These are phyloP conservation scores for Beauveria varroae DNA, from an alignment of 2,329 filamentous ascomycete species.

Conservation along the genomic window DNA sequence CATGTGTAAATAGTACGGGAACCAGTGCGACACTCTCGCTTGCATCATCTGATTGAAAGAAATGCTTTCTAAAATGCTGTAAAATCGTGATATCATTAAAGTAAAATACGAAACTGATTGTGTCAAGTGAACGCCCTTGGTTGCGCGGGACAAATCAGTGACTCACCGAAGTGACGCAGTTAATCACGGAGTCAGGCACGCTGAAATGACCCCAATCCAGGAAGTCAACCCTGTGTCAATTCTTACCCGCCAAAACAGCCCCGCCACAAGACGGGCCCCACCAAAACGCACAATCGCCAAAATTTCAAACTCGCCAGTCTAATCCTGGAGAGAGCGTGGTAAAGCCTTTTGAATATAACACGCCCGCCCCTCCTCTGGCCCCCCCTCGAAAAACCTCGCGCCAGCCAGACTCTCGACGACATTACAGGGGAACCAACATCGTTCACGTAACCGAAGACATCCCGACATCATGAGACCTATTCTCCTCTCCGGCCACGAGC, in stretches of 20 bases:
- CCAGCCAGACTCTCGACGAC: slow-evolving; percentile 3
- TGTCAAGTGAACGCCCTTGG: no score
- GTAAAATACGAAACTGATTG: no score
- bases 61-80: fast-evolving
- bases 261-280: slow-evolving; percentile 25
- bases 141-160: background rate
- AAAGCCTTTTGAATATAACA: background rate
- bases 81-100: no score
- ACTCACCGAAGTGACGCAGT: background rate
- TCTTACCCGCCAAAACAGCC: background rate
- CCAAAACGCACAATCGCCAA: slow-evolving; percentile 40
- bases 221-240: background rate
- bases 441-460: background rate
- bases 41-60: no score
- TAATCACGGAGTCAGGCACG: background rate
- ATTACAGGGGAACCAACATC: background rate
- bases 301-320: slow-evolving; percentile 29
- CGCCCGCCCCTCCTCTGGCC: slow-evolving; percentile 8
- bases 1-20: no score
- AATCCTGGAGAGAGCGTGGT: slow-evolving; percentile 8
- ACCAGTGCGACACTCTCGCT: no score
- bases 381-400: slow-evolving; percentile 1
- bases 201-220: background rate
- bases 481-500: slow-evolving; percentile 91
- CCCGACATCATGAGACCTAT: slow-evolving; percentile 80